Percentiles rank a stretch among this genome's conserved stretches.
Evolutionary conservation across 2,329 filamentous ascomycete species (phyloP).

Genomic region (Xylaria sp.): DNA sequence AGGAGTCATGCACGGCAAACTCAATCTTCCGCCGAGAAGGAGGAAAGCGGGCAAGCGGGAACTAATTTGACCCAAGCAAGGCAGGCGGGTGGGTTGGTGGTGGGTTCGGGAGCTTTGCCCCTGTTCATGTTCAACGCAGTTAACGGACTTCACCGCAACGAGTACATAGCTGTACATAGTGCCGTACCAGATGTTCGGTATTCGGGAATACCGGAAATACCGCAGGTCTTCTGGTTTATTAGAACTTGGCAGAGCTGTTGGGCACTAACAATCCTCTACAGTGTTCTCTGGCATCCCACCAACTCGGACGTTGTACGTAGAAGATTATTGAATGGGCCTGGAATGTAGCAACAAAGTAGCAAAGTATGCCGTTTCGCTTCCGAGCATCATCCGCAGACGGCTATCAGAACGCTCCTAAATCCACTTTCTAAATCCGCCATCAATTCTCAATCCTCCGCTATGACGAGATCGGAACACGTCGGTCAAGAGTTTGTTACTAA

Average conservation of each 20-base stretch:
- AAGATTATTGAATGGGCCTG: too few relatives aligned
- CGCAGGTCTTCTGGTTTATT: background rate
- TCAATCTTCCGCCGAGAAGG: slow-evolving; percentile 5
- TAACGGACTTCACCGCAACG: background rate
- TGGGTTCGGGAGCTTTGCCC: background rate
- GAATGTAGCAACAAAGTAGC: too few relatives aligned
- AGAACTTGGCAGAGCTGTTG: background rate
- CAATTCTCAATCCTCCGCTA: background rate
- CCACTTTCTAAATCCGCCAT: slow-evolving; percentile 27
- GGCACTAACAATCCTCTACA: background rate
- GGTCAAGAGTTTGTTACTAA: slow-evolving; percentile 10
- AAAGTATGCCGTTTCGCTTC: slow-evolving; percentile 34
- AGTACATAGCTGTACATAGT: too few relatives aligned
- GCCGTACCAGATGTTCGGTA: background rate
- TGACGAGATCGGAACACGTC: slow-evolving; percentile 1
- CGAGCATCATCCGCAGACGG: slow-evolving; percentile 18
- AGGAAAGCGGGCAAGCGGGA: slow-evolving; percentile 18
- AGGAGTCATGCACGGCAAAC: slow-evolving; percentile 5
- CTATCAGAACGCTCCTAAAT: background rate
- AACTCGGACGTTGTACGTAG: background rate
- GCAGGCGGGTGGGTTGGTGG: too few relatives aligned
- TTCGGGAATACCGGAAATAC: slow-evolving; percentile 6
- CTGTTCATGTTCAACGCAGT: background rate
- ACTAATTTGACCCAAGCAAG: slow-evolving; percentile 9
- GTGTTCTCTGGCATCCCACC: background rate